phyloP scores from a whole-genome alignment of 2,329 filamentous ascomycete genomes.

The Trichoderma atrobrunneum region DNA sequence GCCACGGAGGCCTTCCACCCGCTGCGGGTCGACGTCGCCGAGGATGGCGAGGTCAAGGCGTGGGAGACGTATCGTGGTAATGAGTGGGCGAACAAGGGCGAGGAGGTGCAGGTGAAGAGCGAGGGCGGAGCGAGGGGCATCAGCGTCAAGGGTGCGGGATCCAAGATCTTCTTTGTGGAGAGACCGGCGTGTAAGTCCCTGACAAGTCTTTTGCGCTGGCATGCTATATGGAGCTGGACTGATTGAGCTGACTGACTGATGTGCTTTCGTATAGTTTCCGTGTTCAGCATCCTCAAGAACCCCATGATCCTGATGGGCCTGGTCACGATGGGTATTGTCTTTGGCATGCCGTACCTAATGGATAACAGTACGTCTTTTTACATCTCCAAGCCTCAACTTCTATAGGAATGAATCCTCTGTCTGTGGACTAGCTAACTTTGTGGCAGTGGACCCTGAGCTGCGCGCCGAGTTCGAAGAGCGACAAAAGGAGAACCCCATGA shows the following conservation, averaged over 20 bases:
- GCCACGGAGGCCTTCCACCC: conserved; percentile 73
- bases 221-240: background rate
- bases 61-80: conserved; percentile 89
- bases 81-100: conserved; percentile 84
- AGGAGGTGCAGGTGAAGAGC: conserved; percentile 45
- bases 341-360: conserved; percentile 92
- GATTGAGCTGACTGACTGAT: background rate
- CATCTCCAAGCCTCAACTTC: background rate
- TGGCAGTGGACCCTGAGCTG: conserved; percentile 90
- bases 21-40: conserved; percentile 70
- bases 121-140: conserved; percentile 46
- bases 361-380: conserved; percentile 77
- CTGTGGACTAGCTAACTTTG: conserved; percentile 18
- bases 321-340: conserved; percentile 75
- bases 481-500: conserved; percentile 71
- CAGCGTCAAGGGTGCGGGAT: conserved; percentile 58
- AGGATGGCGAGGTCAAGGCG: conserved; percentile 51
- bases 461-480: conserved; percentile 89
- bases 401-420: background rate
- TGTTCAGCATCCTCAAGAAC: conserved; percentile 82
- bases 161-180: conserved; percentile 75
- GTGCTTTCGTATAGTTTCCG: conserved; percentile 55
- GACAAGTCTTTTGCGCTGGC: background rate
- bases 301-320: conserved; percentile 95
- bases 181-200: conserved; percentile 67